phyloP scores from a whole-genome alignment of 306 rosid species.

The Alnus rubra region DNA sequence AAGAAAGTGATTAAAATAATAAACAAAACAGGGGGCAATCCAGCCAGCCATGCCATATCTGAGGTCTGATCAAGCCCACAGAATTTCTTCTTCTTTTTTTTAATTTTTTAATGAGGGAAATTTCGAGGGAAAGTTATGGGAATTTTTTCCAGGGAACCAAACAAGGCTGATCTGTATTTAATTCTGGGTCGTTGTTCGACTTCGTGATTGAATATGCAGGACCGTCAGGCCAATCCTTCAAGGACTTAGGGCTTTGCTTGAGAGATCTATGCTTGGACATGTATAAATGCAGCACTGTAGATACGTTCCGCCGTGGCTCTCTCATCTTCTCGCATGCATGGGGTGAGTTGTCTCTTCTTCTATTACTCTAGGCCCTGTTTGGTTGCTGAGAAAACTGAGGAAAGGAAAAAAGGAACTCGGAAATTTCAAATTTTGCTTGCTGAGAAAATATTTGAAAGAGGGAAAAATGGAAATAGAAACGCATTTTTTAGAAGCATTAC shows the following conservation, averaged over 20 bases:
- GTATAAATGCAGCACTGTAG: constrained; percentile 55
- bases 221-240: constrained; percentile 22
- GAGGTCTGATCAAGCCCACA: constrained; percentile 12
- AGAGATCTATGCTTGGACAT: constrained; percentile 34
- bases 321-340: constrained; percentile 57
- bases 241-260: constrained; percentile 29
- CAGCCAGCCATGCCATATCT: constrained; percentile 38
- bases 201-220: constrained; percentile 27
- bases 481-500: not conserved
- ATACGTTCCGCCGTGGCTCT: constrained; percentile 61
- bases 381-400: constrained; percentile 22
- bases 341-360: constrained; percentile 57
- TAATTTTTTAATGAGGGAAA: not conserved
- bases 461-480: not conserved
- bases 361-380: constrained; percentile 14
- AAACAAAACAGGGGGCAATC: constrained; percentile 7
- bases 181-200: constrained; percentile 15
- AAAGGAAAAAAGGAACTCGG: not conserved
- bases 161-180: constrained; percentile 21
- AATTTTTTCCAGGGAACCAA: constrained; percentile 18
- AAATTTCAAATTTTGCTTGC: not conserved
- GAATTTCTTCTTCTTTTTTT: not conserved
- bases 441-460: not conserved
- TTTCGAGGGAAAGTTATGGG: not conserved
- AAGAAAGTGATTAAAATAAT: not conserved